Conservation (phyloP, 2,329 filamentous ascomycete genomes). For the Mycogone perniciosa region DNA sequence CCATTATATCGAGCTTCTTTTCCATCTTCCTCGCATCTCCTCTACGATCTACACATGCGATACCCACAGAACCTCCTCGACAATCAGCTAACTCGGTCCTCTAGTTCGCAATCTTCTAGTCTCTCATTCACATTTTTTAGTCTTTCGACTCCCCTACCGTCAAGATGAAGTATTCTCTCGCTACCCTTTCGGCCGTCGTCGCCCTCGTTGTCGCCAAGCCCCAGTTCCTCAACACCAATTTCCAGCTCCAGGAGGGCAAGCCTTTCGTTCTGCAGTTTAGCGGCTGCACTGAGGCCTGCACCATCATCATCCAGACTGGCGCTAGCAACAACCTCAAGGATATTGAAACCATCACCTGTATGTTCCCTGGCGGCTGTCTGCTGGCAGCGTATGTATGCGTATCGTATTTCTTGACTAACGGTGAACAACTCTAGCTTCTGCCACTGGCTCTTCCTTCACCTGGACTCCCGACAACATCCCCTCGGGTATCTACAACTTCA, state of each 20-base stretch:
- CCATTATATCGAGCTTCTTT: not conserved
- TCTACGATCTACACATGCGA: conserved; percentile 1
- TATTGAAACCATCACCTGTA: conserved; percentile 28
- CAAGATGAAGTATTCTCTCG: conserved; percentile 33
- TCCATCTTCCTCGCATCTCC: not conserved
- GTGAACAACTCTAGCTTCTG: conserved; percentile 13
- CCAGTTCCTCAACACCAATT: conserved; percentile 27
- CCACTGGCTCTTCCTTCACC: conserved; percentile 21
- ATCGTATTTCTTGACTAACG: not conserved
- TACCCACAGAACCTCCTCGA: not conserved
- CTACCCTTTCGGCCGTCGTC: conserved; percentile 24
- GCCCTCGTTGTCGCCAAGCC: conserved; percentile 25
- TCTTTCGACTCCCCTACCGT: conserved; percentile 12
- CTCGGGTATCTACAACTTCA: conserved; percentile 29
- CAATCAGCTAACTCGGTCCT: not conserved
- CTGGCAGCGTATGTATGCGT: not conserved
- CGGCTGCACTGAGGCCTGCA: conserved; percentile 29
- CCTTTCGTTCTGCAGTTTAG: conserved; percentile 27
- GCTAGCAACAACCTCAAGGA: conserved; percentile 22
- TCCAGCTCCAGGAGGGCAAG: conserved; percentile 23
- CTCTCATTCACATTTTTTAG: conserved; percentile 10
- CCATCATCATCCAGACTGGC: conserved; percentile 30
- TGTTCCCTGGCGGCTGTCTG: conserved; percentile 7
- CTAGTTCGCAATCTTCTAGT: conserved; percentile 5
- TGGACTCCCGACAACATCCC: conserved; percentile 23